Percentiles rank a stretch among this genome's conserved stretches.
Evolutionary conservation across 805 yeast species (phyloP).

Genomic region (Starmerella asiatica): DNA sequence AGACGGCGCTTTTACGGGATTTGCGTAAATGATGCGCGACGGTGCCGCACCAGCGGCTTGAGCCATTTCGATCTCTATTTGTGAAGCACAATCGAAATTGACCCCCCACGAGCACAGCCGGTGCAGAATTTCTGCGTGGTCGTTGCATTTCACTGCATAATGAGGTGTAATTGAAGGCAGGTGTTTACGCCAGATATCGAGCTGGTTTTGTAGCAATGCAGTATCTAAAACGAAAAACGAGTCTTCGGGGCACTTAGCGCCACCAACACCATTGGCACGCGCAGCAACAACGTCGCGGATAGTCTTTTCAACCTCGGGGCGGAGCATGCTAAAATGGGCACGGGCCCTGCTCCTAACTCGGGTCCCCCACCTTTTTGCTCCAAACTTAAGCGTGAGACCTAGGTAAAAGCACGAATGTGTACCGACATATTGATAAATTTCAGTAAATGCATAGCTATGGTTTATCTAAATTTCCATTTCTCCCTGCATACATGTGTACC

Average conservation of each 20-base stretch:
- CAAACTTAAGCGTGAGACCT: too few relatives aligned
- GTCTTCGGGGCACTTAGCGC: constrained; percentile 38
- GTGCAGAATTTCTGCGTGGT: constrained; percentile 46
- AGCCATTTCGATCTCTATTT: constrained; percentile 61
- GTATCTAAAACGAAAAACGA: constrained; percentile 82
- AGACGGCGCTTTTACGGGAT: constrained; percentile 85
- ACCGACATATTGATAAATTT: too few relatives aligned
- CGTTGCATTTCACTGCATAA: constrained; percentile 92
- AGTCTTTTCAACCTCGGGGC: too few relatives aligned
- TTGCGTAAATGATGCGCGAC: constrained; percentile 68
- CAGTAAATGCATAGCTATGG: too few relatives aligned
- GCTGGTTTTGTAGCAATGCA: constrained; percentile 52
- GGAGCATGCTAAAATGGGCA: too few relatives aligned
- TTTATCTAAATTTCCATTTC: too few relatives aligned
- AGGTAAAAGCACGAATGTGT: too few relatives aligned
- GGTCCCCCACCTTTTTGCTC: too few relatives aligned
- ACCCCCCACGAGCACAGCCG: constrained; percentile 49
- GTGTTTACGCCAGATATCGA: constrained; percentile 44
- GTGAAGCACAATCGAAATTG: constrained; percentile 88
- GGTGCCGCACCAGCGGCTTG: constrained; percentile 40
- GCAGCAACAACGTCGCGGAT: too few relatives aligned
- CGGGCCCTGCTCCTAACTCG: too few relatives aligned
- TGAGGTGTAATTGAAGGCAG: constrained; percentile 73
- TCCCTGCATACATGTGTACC: background rate
- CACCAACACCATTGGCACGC: too few relatives aligned